Evolutionary conservation across 129 eudicot species (phyloP).

Genomic region (Flaveria ramosissima): DNA sequence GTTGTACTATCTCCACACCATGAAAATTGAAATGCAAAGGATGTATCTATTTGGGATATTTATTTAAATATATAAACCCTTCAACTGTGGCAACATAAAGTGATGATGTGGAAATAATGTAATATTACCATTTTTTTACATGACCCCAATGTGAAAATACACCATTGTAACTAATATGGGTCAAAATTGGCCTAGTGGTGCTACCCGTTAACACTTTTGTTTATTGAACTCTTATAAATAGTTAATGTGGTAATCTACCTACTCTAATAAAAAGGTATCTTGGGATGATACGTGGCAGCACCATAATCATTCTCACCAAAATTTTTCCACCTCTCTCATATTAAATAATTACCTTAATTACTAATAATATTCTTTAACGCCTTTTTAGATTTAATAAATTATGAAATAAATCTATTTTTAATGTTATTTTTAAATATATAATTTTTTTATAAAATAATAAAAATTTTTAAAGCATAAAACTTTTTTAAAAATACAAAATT

Average conservation of each 20-base stretch:
- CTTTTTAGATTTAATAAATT: too few relatives aligned
- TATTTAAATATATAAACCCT: neutral
- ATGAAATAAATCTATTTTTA: too few relatives aligned
- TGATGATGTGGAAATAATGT: constrained; percentile 12
- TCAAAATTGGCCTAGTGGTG: neutral
- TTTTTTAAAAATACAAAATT: too few relatives aligned
- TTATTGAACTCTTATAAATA: neutral
- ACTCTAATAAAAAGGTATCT: too few relatives aligned
- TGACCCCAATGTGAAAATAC: constrained; percentile 4
- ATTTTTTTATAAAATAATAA: too few relatives aligned
- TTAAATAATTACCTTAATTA: too few relatives aligned
- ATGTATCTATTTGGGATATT: neutral
- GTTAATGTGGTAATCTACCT: neutral
- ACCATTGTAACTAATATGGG: neutral
- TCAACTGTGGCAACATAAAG: neutral
- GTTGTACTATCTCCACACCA: neutral
- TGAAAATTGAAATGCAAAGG: neutral
- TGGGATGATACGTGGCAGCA: too few relatives aligned
- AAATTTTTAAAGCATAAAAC: too few relatives aligned
- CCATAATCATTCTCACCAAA: too few relatives aligned
- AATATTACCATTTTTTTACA: constrained; percentile 7
- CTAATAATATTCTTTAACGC: too few relatives aligned
- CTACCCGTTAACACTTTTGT: neutral
- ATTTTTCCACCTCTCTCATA: too few relatives aligned
- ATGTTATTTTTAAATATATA: too few relatives aligned